Evolutionary conservation across 805 yeast genomes (phyloP).

Genomic region (Yamadazyma olivae): DNA sequence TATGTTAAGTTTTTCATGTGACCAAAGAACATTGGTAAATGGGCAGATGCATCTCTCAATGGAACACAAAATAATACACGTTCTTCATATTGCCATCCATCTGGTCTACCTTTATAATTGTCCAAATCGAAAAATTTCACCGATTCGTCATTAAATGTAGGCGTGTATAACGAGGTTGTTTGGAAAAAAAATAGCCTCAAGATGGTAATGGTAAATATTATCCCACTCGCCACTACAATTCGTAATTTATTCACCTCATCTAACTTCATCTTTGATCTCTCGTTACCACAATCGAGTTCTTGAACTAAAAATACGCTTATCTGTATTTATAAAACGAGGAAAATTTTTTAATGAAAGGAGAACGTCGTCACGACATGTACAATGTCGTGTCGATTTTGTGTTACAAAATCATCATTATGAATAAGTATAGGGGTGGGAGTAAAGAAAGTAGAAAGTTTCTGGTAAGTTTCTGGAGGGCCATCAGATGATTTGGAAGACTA

Average conservation of each 20-base stretch:
- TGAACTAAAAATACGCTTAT: too few relatives aligned
- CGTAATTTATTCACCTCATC: slow-evolving; percentile 8
- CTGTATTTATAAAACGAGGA: too few relatives aligned
- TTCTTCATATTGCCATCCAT: slow-evolving; percentile 80
- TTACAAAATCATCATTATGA: too few relatives aligned
- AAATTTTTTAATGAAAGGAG: too few relatives aligned
- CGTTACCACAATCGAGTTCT: too few relatives aligned
- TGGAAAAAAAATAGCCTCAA: slow-evolving; percentile 15
- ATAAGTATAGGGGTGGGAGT: too few relatives aligned
- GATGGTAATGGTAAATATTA: slow-evolving; percentile 10
- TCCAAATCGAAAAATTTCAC: slow-evolving; percentile 74
- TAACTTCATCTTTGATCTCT: too few relatives aligned
- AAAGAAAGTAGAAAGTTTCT: too few relatives aligned
- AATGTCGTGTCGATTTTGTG: too few relatives aligned
- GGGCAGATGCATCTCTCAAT: slow-evolving; percentile 86
- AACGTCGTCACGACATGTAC: too few relatives aligned
- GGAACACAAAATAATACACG: slow-evolving; percentile 86
- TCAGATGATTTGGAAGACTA: too few relatives aligned
- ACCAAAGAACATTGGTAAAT: slow-evolving; percentile 83
- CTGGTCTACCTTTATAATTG: slow-evolving; percentile 58
- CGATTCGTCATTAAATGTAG: slow-evolving; percentile 27
- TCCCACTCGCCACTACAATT: slow-evolving; percentile 8
- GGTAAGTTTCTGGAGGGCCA: too few relatives aligned
- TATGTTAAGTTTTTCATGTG: slow-evolving; percentile 79
- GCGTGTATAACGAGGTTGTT: slow-evolving; percentile 21